phyloP scores from a whole-genome alignment of 1,284 basidiomycete species.

The Sanghuangporus weigelae region DNA sequence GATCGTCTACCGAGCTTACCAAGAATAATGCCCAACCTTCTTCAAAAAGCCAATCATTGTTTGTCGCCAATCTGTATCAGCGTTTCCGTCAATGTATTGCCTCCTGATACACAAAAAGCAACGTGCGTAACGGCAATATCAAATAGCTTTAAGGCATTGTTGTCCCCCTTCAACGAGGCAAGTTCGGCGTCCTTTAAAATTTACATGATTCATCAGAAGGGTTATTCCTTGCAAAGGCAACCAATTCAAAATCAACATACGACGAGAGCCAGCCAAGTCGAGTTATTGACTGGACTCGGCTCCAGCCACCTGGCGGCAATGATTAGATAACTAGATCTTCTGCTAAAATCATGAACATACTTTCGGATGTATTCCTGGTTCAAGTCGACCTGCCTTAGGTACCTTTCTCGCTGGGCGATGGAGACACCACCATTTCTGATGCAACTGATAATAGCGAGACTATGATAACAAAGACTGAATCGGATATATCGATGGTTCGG shows the following conservation, averaged over 20 bases:
- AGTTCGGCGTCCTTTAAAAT: slow-evolving; percentile 55
- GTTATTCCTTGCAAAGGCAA: background rate
- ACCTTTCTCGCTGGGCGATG: slow-evolving; percentile 34
- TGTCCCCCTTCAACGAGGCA: slow-evolving; percentile 48
- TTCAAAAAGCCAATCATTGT: slow-evolving; percentile 64
- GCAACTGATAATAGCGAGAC: slow-evolving; percentile 53
- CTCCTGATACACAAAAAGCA: background rate
- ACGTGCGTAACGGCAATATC: slow-evolving; percentile 60
- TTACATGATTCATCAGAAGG: background rate
- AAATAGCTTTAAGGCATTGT: slow-evolving; percentile 57
- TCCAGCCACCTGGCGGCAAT: slow-evolving; percentile 50
- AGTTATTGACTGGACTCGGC: slow-evolving; percentile 60
- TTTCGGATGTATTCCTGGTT: slow-evolving; percentile 58
- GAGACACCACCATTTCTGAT: slow-evolving; percentile 41
- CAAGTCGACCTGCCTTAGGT: slow-evolving; percentile 48
- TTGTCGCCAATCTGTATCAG: slow-evolving; percentile 46
- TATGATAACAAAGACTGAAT: slow-evolving; percentile 63
- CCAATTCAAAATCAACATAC: slow-evolving; percentile 33
- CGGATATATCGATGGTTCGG: slow-evolving; percentile 66
- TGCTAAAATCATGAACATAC: slow-evolving; percentile 28
- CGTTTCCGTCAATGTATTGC: background rate
- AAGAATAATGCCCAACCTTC: slow-evolving; percentile 64
- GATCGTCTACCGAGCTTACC: slow-evolving; percentile 30
- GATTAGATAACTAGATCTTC: background rate
- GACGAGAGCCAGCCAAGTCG: slow-evolving; percentile 61